Base-by-base conservation (phyloP, 345 rosid species). In the Citrus australasica region DNA sequence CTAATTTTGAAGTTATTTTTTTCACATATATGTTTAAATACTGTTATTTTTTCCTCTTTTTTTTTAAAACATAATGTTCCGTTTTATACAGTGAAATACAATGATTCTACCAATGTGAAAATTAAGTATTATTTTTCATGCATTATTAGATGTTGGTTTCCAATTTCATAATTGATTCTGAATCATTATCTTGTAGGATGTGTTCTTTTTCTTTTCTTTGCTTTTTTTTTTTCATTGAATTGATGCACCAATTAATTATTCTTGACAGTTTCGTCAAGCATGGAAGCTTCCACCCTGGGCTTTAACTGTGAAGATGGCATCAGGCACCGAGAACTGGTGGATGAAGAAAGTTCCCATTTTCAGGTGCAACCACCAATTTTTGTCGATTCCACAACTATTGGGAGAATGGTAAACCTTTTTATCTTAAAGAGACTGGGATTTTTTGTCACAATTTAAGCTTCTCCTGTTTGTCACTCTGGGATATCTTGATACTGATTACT, bases 271-370 rank as follows among this genome's bases (percentile, higher is more conserved):
- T 25, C 78, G 30, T 80, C 74, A 6, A 78, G 77, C 73, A 62
- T 33, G 69, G 84, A 80, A 71, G 64, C n/a, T 9, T 65, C 66
- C 61, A 27, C 75, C 5, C 66, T 32, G 24, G 78, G 75, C 46
- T 63, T 72, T 69, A 70, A 60, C 35, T 38, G 73, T 65, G 82
- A 78, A 60, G 75, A 64, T 64, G 79, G 74, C 27, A 33, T 80
- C 69, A 64, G 60, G 51, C 69, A 71, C 11, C 66, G 33, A 77
- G 75, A 64, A 69, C 73, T 68, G 51, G 71, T 46, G 27, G 74
- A 40, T 78, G 85, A 84, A 63, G 82, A 76, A 67, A 77, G 71
- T 69, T 63, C 79, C 75, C 79, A 73, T 59, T 71, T 78, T 80
- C 81, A 71, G 84, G 67, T 67, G 56, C 85, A 73, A 37, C 51